Percentiles rank a stretch among this genome's conserved stretches.
Evolutionary conservation across 352 stramenopile species (phyloP).

Genomic region (Blastocystis sp.): DNA sequence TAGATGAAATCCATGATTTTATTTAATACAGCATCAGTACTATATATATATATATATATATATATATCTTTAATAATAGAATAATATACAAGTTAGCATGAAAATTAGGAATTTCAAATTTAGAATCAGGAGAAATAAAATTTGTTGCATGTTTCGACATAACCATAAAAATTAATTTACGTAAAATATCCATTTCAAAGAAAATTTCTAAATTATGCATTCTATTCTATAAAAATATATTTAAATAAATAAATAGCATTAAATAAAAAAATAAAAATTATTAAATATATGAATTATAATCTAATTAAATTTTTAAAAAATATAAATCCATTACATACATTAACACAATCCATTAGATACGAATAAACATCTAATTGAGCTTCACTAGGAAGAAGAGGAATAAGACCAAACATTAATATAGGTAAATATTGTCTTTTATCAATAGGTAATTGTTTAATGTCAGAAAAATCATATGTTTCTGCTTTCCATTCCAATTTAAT

Average conservation of each 20-base stretch:
- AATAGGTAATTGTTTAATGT: constrained; percentile 15
- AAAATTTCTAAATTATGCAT: constrained; percentile 38
- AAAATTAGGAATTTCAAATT: constrained; percentile 19
- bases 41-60: not conserved
- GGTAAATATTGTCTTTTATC: constrained; percentile 30
- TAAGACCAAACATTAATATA: constrained; percentile 23
- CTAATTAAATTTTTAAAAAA: too few species aligned
- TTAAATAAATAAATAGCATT: too few species aligned
- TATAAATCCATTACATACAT: not conserved
- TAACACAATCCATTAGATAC: constrained; percentile 32
- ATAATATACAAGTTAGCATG: not conserved
- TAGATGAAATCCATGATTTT: constrained; percentile 29
- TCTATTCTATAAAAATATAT: constrained; percentile 18
- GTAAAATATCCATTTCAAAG: constrained; percentile 36
- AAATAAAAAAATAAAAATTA: too few species aligned
- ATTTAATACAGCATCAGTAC: constrained; percentile 19
- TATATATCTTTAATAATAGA: too few species aligned
- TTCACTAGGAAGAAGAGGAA: constrained; percentile 17
- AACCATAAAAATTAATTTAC: constrained; percentile 36
- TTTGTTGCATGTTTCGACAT: constrained; percentile 37
- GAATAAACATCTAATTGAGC: constrained; percentile 8
- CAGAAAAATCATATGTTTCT: constrained; percentile 8
- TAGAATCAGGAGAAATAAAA: constrained; percentile 1
- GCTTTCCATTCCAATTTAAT: constrained; percentile 31
- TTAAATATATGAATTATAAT: too few species aligned